Conservation (phyloP, 176 grass and related monocot species). For the Tuctoria greenei region DNA sequence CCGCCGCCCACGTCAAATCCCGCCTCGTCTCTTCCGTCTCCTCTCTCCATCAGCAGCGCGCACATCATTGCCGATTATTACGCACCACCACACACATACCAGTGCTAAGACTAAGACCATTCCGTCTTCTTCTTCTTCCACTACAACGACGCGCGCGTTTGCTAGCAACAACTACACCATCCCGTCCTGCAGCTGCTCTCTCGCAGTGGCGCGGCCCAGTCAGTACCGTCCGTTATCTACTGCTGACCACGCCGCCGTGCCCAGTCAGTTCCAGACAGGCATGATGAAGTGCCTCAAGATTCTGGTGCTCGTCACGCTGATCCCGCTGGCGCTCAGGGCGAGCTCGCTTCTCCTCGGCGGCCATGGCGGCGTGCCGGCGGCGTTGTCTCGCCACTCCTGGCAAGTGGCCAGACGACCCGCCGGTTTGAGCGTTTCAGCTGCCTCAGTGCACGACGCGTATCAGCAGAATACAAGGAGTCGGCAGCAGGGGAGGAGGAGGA, state of each 20-base stretch:
- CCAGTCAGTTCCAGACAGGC: background rate
- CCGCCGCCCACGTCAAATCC: constrained; percentile 45
- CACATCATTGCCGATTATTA: constrained; percentile 45
- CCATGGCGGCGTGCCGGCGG: background rate
- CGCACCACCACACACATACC: constrained; percentile 21
- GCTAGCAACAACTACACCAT: background rate
- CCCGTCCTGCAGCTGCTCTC: background rate
- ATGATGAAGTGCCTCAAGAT: constrained; percentile 56
- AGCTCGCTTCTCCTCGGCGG: constrained; percentile 22
- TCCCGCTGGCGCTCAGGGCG: constrained; percentile 37
- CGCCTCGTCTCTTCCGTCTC: background rate
- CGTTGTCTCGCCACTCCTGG: background rate
- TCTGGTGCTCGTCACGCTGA: constrained; percentile 39
- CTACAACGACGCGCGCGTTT: background rate
- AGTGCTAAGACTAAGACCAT: background rate
- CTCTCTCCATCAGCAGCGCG: background rate
- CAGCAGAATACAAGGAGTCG: no score
- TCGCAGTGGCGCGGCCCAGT: no score
- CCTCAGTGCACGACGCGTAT: background rate
- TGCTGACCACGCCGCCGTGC: background rate
- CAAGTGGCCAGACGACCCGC: background rate
- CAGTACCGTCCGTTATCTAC: background rate
- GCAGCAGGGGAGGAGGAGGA: background rate
- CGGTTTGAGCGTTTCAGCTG: background rate
- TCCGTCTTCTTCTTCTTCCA: background rate